These are phyloP conservation scores for Saturnispora serradocipensis DNA, from an alignment of 805 yeast genomes.

Conservation along the genomic window DNA sequence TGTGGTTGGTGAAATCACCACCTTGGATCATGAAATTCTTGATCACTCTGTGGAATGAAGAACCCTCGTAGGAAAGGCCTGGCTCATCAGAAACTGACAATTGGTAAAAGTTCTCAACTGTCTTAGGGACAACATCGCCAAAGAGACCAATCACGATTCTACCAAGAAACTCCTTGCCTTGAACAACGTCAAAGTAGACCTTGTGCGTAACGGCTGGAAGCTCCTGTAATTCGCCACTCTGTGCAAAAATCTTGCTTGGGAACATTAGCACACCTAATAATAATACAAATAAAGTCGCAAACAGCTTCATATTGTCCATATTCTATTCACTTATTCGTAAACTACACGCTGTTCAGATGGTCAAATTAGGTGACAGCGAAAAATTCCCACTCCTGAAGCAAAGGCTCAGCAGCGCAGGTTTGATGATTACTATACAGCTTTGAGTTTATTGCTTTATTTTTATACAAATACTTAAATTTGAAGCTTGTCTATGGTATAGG, in stretches of 20 bases:
- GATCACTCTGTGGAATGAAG: conserved; percentile 67
- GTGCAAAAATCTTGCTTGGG: conserved; percentile 14
- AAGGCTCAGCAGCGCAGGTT: neutral
- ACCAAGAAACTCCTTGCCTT: conserved; percentile 71
- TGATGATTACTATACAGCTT: neutral
- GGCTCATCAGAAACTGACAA: conserved; percentile 71
- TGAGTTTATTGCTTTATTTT: neutral
- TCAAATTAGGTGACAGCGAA: neutral
- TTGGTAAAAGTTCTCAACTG: conserved; percentile 81
- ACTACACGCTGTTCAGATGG: neutral
- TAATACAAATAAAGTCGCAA: conserved; percentile 15
- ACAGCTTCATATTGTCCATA: conserved; percentile 18
- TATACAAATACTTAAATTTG: conserved; percentile 21
- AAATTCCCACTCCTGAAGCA: neutral
- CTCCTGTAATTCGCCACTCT: conserved; percentile 21
- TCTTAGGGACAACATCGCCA: conserved; percentile 80
- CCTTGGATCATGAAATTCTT: conserved; percentile 71
- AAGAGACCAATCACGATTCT: conserved; percentile 80
- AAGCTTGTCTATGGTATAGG: conserved; percentile 45
- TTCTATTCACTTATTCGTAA: neutral
- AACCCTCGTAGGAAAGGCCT: conserved; percentile 48
- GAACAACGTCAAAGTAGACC: conserved; percentile 79
- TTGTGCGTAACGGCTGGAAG: conserved; percentile 59
- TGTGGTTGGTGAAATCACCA: conserved; percentile 65
- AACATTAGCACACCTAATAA: conserved; percentile 14